Percentiles rank a stretch among this genome's conserved stretches.
phyloP scores from a whole-genome alignment of 805 yeast genomes.

The Wickerhamomyces bisporus region DNA sequence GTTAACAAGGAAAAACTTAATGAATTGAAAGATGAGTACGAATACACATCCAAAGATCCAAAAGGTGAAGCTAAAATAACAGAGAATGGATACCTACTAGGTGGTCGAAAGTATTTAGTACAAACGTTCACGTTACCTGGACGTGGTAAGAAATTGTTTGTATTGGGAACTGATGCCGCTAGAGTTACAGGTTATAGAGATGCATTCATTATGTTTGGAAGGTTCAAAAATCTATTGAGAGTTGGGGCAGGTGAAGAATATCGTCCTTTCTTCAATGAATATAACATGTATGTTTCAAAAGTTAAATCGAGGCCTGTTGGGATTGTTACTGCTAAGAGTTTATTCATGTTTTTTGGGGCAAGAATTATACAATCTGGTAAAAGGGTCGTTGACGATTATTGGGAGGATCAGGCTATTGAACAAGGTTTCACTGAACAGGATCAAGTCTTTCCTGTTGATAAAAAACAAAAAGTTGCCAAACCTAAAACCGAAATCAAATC shows the following conservation, averaged over 20 bases:
- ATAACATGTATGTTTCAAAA: constrained; percentile 21
- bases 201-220: constrained; percentile 46
- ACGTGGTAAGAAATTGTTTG: constrained; percentile 32
- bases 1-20: constrained; percentile 12
- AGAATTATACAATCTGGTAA: constrained; percentile 40
- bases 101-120: constrained; percentile 35
- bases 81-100: constrained; percentile 32
- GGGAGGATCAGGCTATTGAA: constrained; percentile 39
- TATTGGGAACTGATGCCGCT: constrained; percentile 36
- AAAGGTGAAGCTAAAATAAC: constrained; percentile 42
- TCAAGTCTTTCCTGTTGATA: constrained; percentile 32
- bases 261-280: constrained; percentile 29
- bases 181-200: constrained; percentile 41
- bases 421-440: constrained; percentile 42
- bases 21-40: constrained; percentile 28
- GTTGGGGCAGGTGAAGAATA: constrained; percentile 32
- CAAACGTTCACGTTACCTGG: constrained; percentile 36
- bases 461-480: constrained; percentile 7
- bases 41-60: constrained; percentile 28
- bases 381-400: constrained; percentile 50
- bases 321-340: constrained; percentile 35
- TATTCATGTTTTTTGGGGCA: constrained; percentile 48
- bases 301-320: constrained; percentile 17
- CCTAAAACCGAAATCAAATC: background rate
- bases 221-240: constrained; percentile 33